Conservation (phyloP, 495 filamentous ascomycete genomes). For the Jackrogersella minutella region DNA sequence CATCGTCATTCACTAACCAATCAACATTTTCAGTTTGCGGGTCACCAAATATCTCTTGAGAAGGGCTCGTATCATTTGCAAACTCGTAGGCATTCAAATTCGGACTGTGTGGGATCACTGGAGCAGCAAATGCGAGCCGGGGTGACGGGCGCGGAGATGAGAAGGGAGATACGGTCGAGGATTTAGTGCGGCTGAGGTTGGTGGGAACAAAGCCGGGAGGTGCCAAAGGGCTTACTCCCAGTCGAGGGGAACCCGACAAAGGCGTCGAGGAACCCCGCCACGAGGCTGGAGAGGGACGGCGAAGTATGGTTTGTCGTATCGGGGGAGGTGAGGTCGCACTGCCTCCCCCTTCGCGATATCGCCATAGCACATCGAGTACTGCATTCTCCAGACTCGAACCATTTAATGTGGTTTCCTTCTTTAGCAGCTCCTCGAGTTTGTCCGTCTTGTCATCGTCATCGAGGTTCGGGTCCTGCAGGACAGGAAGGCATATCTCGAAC, state of each 20-base stretch:
- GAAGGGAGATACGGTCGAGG: conserved; percentile 86
- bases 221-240: conserved; percentile 81
- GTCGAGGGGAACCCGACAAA: conserved; percentile 74
- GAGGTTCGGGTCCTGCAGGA: conserved; percentile 81
- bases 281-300: conserved; percentile 88
- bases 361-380: conserved; percentile 90
- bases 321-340: conserved; percentile 79
- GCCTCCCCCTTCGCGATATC: conserved; percentile 79
- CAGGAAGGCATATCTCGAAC: conserved; percentile 86
- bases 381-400: conserved; percentile 88
- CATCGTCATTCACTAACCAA: conserved; percentile 94
- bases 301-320: conserved; percentile 86
- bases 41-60: conserved; percentile 88
- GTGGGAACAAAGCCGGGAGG: conserved; percentile 83
- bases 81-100: conserved; percentile 95
- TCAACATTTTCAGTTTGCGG: conserved; percentile 93
- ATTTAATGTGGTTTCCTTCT: conserved; percentile 75
- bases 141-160: conserved; percentile 94
- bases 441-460: conserved; percentile 97
- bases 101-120: conserved; percentile 93
- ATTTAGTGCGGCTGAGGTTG: conserved; percentile 74
- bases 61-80: conserved; percentile 72
- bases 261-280: conserved; percentile 88
- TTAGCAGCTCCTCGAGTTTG: conserved; percentile 85
- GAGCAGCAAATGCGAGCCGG: conserved; percentile 86